Conservation (phyloP, 805 yeast species). For the Danielia reshetovae region DNA sequence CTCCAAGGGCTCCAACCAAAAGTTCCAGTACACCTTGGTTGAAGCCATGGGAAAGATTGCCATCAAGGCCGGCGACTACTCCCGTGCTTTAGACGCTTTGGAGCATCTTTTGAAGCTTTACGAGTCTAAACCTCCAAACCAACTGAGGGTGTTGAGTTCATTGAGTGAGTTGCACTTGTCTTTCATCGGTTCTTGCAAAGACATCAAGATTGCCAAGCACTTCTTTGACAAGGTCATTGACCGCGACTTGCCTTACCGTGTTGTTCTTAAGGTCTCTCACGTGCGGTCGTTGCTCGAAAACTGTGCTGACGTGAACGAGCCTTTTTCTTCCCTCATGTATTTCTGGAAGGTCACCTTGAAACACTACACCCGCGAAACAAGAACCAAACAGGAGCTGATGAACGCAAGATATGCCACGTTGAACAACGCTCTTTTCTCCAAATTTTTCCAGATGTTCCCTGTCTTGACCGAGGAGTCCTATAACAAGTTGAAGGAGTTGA, state of each 20-base stretch:
- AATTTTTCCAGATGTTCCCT: slow-evolving; percentile 60
- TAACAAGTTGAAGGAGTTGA: slow-evolving; percentile 50
- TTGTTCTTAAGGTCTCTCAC: slow-evolving; percentile 68
- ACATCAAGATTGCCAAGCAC: slow-evolving; percentile 63
- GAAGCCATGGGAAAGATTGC: slow-evolving; percentile 75
- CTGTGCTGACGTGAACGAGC: slow-evolving; percentile 52
- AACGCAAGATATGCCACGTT: slow-evolving; percentile 70
- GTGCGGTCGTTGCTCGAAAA: slow-evolving; percentile 62
- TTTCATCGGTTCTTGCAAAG: slow-evolving; percentile 75
- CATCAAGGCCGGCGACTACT: slow-evolving; percentile 57
- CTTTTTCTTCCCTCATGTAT: slow-evolving; percentile 53
- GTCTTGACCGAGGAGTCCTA: slow-evolving; percentile 53
- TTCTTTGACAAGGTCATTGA: slow-evolving; percentile 72
- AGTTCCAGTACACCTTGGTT: slow-evolving; percentile 46
- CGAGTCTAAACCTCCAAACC: slow-evolving; percentile 22
- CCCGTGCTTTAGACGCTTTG: slow-evolving; percentile 62
- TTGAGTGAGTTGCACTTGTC: slow-evolving; percentile 72
- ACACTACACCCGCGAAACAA: slow-evolving; percentile 41
- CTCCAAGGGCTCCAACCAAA: slow-evolving; percentile 23
- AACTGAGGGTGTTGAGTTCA: slow-evolving; percentile 39
- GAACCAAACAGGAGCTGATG: slow-evolving; percentile 42
- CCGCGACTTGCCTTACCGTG: slow-evolving; percentile 67
- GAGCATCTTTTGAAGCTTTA: slow-evolving; percentile 54
- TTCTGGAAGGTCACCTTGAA: slow-evolving; percentile 62
- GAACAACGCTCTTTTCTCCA: slow-evolving; percentile 63